Percentiles rank a stretch among this genome's conserved stretches.
Evolutionary conservation across 1,284 basidiomycete species (phyloP).

Genomic region (Caloboletus firmus): DNA sequence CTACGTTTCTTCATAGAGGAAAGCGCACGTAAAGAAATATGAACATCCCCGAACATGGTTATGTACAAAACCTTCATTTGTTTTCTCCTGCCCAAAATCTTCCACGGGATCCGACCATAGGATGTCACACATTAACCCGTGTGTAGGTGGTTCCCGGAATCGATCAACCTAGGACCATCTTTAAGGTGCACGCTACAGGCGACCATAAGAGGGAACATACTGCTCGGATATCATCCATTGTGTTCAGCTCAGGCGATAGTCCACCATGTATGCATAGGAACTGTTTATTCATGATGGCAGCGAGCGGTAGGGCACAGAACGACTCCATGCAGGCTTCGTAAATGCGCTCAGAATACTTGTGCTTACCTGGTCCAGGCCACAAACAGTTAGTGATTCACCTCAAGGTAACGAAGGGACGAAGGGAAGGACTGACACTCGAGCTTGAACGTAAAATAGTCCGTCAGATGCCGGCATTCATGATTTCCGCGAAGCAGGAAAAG

Average conservation of each 20-base stretch:
- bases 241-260: slow-evolving; percentile 86
- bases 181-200: slow-evolving; percentile 1
- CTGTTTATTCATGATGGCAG: slow-evolving; percentile 97
- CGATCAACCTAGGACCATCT: slow-evolving; percentile 70
- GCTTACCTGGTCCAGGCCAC: slow-evolving; percentile 65
- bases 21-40: slow-evolving; percentile 84
- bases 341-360: slow-evolving; percentile 89
- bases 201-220: slow-evolving; percentile 42
- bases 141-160: slow-evolving; percentile 93
- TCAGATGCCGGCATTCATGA: slow-evolving; percentile 87
- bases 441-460: slow-evolving; percentile 89
- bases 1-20: background rate
- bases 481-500: slow-evolving; percentile 90
- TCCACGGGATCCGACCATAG: slow-evolving; percentile 95
- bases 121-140: slow-evolving; percentile 94
- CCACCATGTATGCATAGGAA: slow-evolving; percentile 96
- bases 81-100: slow-evolving; percentile 92
- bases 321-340: slow-evolving; percentile 93
- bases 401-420: background rate
- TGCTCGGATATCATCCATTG: slow-evolving; percentile 83
- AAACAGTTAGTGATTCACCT: slow-evolving; percentile 5
- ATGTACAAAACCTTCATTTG: slow-evolving; percentile 82
- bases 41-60: slow-evolving; percentile 96
- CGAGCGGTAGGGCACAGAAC: slow-evolving; percentile 89
- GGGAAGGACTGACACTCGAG: slow-evolving; percentile 80